Conservation (phyloP, 2,329 filamentous ascomycete species). For the Aspergillus persii region DNA sequence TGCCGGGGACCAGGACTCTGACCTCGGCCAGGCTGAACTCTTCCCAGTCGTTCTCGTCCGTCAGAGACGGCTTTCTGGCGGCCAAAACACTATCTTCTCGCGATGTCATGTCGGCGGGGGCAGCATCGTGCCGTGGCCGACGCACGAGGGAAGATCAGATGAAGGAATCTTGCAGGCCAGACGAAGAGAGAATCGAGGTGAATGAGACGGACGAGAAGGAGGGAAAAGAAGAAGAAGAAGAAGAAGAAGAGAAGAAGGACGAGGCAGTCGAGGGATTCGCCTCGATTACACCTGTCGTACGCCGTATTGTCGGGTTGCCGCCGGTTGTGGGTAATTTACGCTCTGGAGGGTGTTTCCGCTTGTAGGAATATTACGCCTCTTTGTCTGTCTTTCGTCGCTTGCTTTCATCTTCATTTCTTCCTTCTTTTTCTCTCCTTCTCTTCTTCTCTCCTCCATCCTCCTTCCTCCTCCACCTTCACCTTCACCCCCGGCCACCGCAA, state of each 20-base stretch:
- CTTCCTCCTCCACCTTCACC: slow-evolving; percentile 12
- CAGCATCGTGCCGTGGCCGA: slow-evolving; percentile 32
- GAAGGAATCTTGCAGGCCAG: slow-evolving; percentile 1
- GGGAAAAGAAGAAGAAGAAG: not conserved
- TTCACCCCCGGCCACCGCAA: not conserved
- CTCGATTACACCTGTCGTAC: not conserved
- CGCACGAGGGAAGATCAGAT: not conserved
- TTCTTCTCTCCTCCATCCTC: slow-evolving; percentile 6
- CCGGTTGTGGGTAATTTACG: not conserved
- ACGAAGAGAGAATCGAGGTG: not conserved
- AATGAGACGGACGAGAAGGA: not conserved
- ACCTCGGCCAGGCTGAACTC: slow-evolving; percentile 58
- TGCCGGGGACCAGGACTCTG: slow-evolving; percentile 50
- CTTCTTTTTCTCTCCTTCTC: not conserved
- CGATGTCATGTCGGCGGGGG: slow-evolving; percentile 41
- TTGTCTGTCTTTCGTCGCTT: not conserved
- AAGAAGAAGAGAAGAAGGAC: not conserved
- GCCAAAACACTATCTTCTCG: slow-evolving; percentile 47
- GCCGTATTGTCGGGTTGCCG: not conserved
- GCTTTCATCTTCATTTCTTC: not conserved
- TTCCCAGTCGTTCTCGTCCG: slow-evolving; percentile 57
- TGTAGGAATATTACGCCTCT: not conserved
- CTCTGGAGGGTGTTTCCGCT: not conserved
- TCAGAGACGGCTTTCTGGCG: slow-evolving; percentile 43
- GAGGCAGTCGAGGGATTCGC: not conserved